Conservation (phyloP, 768 basidiomycete species). For the Leccinellum albellum region DNA sequence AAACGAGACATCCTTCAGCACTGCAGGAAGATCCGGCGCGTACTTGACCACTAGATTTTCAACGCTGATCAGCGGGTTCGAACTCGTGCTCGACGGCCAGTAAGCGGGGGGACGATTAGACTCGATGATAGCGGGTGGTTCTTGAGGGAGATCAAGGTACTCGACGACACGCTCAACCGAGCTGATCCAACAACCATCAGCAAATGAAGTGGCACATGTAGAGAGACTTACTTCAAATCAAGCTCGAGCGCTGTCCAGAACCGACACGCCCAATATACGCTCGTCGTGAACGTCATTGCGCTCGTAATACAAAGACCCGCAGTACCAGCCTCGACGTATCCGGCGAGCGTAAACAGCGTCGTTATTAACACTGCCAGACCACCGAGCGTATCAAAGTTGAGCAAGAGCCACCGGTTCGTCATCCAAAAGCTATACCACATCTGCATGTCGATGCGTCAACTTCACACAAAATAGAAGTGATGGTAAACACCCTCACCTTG, state of each 20-base stretch:
- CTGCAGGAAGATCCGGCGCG: slow-evolving; percentile 77
- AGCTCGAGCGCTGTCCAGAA: slow-evolving; percentile 60
- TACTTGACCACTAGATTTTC: slow-evolving; percentile 81
- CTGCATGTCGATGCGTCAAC: slow-evolving; percentile 19
- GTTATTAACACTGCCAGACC: slow-evolving; percentile 71
- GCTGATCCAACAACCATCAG: slow-evolving; percentile 34
- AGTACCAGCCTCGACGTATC: slow-evolving; percentile 53
- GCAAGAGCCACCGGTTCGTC: slow-evolving; percentile 80
- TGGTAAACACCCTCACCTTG: slow-evolving; percentile 41
- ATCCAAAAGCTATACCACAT: slow-evolving; percentile 91
- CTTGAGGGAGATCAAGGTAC: slow-evolving; percentile 86
- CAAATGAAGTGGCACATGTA: not conserved
- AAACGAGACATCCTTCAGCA: slow-evolving; percentile 75
- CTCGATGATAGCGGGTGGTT: slow-evolving; percentile 75
- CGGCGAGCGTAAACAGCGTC: slow-evolving; percentile 70
- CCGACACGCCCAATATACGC: slow-evolving; percentile 49
- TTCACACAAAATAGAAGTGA: not conserved
- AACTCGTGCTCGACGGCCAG: slow-evolving; percentile 77
- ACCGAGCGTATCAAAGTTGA: slow-evolving; percentile 80
- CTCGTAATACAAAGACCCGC: slow-evolving; percentile 77
- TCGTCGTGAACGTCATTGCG: slow-evolving; percentile 57
- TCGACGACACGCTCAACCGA: slow-evolving; percentile 90
- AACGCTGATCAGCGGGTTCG: slow-evolving; percentile 57
- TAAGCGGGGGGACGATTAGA: slow-evolving; percentile 79
- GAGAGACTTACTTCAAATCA: slow-evolving; percentile 61